phyloP scores from a whole-genome alignment of 352 stramenopile species.

The Blastocystis sp. region DNA sequence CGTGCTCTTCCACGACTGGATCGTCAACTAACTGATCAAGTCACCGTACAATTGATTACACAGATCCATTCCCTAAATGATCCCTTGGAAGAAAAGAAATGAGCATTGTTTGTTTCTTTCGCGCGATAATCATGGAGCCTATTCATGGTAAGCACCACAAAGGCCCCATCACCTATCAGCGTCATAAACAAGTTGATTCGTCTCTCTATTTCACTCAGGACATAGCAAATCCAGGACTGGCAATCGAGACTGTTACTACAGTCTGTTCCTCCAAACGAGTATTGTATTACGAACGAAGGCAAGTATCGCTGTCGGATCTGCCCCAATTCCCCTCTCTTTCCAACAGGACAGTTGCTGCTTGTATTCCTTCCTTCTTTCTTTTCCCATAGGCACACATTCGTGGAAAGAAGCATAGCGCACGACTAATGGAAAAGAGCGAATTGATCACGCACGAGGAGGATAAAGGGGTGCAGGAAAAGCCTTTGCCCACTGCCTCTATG shows the following conservation, averaged over 20 bases:
- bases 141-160: constrained; percentile 60
- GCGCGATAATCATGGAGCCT: constrained; percentile 6
- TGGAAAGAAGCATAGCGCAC: constrained; percentile 26
- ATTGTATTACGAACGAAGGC: constrained; percentile 42
- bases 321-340: constrained; percentile 39
- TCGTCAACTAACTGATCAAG: constrained; percentile 25
- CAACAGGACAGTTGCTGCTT: constrained; percentile 1
- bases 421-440: constrained; percentile 10
- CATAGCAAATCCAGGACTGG: constrained; percentile 7
- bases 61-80: constrained; percentile 46
- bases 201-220: background rate
- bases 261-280: constrained; percentile 29
- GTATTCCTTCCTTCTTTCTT: background rate
- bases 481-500: constrained; percentile 3
- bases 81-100: background rate
- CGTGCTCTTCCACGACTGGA: constrained; percentile 60
- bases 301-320: constrained; percentile 56
- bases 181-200: constrained; percentile 4
- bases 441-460: background rate
- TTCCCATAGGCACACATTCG: constrained; percentile 23
- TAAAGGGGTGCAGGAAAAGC: background rate
- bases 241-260: constrained; percentile 17
- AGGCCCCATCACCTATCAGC: background rate
- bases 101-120: background rate
- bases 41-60: background rate